These are phyloP conservation scores for Neophaeococcomyces mojaviensis DNA, from an alignment of 2,329 filamentous ascomycete genomes.

Conservation along the genomic window DNA sequence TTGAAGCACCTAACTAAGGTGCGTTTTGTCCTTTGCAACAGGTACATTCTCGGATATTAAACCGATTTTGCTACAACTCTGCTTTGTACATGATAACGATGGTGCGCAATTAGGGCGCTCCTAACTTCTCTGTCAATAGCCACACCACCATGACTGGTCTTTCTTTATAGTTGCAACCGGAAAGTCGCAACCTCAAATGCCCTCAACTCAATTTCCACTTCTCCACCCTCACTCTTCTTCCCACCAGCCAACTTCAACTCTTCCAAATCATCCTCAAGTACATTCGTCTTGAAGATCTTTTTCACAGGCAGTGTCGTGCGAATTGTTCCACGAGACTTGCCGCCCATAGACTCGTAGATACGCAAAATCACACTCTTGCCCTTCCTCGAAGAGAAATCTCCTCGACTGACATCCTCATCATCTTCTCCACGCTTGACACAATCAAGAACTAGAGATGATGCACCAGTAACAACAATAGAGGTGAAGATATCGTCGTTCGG, in stretches of 20 bases:
- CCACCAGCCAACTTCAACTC: constrained; percentile 46
- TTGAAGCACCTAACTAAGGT: too few relatives aligned
- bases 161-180: constrained; percentile 51
- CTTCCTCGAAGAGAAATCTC: constrained; percentile 54
- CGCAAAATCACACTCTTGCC: constrained; percentile 76
- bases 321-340: constrained; percentile 65
- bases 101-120: too few relatives aligned
- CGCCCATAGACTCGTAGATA: constrained; percentile 83
- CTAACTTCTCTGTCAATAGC: too few relatives aligned
- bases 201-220: constrained; percentile 58
- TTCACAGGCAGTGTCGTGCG: constrained; percentile 62
- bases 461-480: constrained; percentile 61
- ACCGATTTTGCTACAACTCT: too few relatives aligned
- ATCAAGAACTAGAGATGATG: constrained; percentile 68
- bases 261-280: constrained; percentile 79
- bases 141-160: too few relatives aligned
- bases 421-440: constrained; percentile 90
- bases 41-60: too few relatives aligned
- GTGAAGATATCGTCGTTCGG: constrained; percentile 26
- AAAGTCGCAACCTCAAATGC: constrained; percentile 83
- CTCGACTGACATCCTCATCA: constrained; percentile 59
- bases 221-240: constrained; percentile 22
- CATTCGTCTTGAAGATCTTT: constrained; percentile 73
- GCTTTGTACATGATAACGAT: too few relatives aligned
- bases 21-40: too few relatives aligned